Evolutionary conservation across 148 eudicot species (phyloP).

Genomic region (Dysphania ambrosioides): DNA sequence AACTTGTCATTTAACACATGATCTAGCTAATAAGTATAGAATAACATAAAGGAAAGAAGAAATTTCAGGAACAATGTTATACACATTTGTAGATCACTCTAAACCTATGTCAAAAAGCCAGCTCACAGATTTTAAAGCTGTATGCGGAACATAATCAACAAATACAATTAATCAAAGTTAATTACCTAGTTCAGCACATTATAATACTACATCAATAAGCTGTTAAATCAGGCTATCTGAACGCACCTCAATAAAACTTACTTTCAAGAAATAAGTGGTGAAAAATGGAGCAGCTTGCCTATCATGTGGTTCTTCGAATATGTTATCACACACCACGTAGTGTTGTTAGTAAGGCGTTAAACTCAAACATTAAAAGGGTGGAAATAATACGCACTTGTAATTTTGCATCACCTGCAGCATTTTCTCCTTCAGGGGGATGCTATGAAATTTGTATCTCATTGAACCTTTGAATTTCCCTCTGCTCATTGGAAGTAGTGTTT

Average conservation of each 20-base stretch:
- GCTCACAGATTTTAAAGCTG: not conserved
- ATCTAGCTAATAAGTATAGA: not conserved
- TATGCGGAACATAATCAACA: not conserved
- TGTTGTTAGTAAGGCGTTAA: too few relatives aligned
- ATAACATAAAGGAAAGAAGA: not conserved
- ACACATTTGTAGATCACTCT: not conserved
- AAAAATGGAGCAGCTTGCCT: not conserved
- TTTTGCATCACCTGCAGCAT: conserved; percentile 39
- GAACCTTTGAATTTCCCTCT: conserved; percentile 54
- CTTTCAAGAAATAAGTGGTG: not conserved
- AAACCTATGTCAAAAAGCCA: not conserved
- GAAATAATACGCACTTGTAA: conserved; percentile 56
- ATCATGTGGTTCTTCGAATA: not conserved
- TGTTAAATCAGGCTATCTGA: not conserved
- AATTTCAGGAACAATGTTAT: not conserved
- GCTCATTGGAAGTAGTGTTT: conserved; percentile 40
- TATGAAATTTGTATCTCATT: conserved; percentile 62
- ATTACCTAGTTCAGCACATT: too few relatives aligned
- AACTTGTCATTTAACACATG: not conserved
- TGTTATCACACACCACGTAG: not conserved
- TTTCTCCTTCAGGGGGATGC: conserved; percentile 34
- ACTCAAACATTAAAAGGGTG: conserved; percentile 4
- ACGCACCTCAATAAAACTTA: not conserved
- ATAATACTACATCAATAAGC: not conserved
- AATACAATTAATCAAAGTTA: not conserved